Evolutionary conservation across 2,329 filamentous ascomycete species (phyloP).

Genomic region (Ophiognomonia clavigignenti-juglandacearum): DNA sequence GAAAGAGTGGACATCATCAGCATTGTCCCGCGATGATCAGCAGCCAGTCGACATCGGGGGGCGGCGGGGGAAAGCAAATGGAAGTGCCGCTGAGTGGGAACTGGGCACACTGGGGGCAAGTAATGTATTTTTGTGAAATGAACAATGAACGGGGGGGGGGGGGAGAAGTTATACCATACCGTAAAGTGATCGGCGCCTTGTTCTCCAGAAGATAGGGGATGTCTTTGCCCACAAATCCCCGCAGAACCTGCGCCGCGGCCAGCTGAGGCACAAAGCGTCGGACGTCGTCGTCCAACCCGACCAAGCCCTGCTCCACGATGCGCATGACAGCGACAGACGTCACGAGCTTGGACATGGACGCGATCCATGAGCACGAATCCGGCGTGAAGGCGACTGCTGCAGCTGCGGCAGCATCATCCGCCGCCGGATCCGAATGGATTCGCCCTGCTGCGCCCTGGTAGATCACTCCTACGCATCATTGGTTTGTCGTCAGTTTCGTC

Average conservation of each 20-base stretch:
- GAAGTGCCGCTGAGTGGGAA: too few species aligned
- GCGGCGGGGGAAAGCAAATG: too few species aligned
- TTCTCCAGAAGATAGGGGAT: constrained; percentile 34
- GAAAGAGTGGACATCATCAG: too few species aligned
- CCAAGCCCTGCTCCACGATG: constrained; percentile 28
- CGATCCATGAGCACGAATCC: constrained; percentile 29
- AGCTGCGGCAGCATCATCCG: constrained; percentile 11
- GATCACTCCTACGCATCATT: constrained; percentile 23
- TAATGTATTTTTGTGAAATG: too few species aligned
- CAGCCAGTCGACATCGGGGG: too few species aligned
- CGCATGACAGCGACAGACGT: constrained; percentile 31
- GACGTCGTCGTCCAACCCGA: constrained; percentile 31
- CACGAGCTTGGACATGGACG: constrained; percentile 35
- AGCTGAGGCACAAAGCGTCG: constrained; percentile 28
- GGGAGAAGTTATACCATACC: constrained; percentile 21
- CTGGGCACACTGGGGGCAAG: too few species aligned
- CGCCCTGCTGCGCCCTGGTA: constrained; percentile 30
- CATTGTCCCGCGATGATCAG: neutral
- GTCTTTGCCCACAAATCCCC: constrained; percentile 30
- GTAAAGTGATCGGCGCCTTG: constrained; percentile 32
- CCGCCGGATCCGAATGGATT: constrained; percentile 17
- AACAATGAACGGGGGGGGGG: too few species aligned
- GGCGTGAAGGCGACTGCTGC: constrained; percentile 20
- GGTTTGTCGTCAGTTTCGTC: neutral
- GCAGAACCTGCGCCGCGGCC: constrained; percentile 24